Conservation (phyloP, 2,329 filamentous ascomycete species). For the Trichoderma atrobrunneum region DNA sequence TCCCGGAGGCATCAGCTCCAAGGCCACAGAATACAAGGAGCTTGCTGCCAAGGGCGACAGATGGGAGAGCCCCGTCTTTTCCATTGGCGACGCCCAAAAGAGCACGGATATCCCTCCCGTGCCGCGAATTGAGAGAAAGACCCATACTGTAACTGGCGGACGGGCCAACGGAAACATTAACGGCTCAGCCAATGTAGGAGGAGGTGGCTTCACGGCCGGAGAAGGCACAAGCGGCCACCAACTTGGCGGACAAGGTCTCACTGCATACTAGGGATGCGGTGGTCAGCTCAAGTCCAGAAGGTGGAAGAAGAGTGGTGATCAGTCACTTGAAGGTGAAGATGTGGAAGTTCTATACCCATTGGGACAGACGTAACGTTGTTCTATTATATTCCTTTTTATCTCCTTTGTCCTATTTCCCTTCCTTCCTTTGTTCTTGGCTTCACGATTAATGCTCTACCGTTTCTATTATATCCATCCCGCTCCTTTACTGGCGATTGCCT, state of each 20-base stretch:
- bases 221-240: neutral
- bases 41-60: conserved; percentile 82
- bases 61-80: conserved; percentile 95
- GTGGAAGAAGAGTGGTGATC: conserved; percentile 1
- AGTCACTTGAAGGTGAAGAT: neutral
- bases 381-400: neutral
- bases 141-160: conserved; percentile 23
- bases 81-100: conserved; percentile 72
- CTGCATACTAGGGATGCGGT: conserved; percentile 23
- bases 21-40: conserved; percentile 91
- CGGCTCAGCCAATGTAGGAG: conserved; percentile 17
- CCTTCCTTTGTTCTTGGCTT: neutral
- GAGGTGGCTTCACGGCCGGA: conserved; percentile 9
- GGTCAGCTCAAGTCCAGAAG: conserved; percentile 11
- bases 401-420: neutral
- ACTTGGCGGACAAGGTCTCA: conserved; percentile 14
- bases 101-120: conserved; percentile 68
- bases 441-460: neutral
- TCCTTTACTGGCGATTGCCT: conserved; percentile 2
- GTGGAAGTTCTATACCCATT: conserved; percentile 23
- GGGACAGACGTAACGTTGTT: conserved; percentile 1
- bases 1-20: conserved; percentile 79
- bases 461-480: neutral
- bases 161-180: conserved; percentile 1
- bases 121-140: conserved; percentile 50